These are phyloP conservation scores for Solanum clarkiae DNA, from an alignment of 257 asterid species.

Conservation along the genomic window DNA sequence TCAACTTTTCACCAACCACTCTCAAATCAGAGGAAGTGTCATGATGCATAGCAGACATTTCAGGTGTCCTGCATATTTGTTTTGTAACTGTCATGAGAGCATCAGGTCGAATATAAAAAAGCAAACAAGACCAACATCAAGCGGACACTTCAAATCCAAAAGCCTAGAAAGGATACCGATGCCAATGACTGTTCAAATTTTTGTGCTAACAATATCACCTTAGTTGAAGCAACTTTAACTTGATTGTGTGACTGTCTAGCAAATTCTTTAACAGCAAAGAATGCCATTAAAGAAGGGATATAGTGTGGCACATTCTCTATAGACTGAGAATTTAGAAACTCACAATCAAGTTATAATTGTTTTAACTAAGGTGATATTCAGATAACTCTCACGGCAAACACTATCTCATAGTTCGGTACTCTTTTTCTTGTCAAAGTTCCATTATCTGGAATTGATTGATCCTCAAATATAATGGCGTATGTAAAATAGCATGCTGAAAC, in stretches of 20 bases:
- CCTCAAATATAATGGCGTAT: not conserved
- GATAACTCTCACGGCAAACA: not conserved
- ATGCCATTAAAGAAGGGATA: not conserved
- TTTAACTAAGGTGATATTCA: too few relatives aligned
- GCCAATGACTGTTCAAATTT: not conserved
- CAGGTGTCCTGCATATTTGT: slow-evolving; percentile 46
- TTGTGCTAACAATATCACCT: not conserved
- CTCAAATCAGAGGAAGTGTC: slow-evolving; percentile 48
- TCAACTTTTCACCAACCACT: slow-evolving; percentile 43
- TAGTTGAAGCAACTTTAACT: not conserved
- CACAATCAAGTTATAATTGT: not conserved
- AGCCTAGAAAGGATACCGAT: not conserved
- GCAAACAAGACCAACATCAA: not conserved
- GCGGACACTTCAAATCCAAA: not conserved
- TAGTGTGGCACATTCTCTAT: not conserved
- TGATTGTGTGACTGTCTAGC: not conserved
- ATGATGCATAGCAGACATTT: slow-evolving; percentile 72
- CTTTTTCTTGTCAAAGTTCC: not conserved
- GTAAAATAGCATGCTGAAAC: not conserved
- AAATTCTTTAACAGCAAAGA: not conserved
- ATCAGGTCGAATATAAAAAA: not conserved
- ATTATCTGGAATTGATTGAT: not conserved
- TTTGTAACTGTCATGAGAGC: not conserved
- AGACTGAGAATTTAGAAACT: not conserved
- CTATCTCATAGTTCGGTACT: not conserved